Percentiles rank a stretch among this genome's conserved stretches.
Evolutionary conservation across 768 basidiomycete species (phyloP).

Genomic region (Rhodotorula sphaerocarpa): DNA sequence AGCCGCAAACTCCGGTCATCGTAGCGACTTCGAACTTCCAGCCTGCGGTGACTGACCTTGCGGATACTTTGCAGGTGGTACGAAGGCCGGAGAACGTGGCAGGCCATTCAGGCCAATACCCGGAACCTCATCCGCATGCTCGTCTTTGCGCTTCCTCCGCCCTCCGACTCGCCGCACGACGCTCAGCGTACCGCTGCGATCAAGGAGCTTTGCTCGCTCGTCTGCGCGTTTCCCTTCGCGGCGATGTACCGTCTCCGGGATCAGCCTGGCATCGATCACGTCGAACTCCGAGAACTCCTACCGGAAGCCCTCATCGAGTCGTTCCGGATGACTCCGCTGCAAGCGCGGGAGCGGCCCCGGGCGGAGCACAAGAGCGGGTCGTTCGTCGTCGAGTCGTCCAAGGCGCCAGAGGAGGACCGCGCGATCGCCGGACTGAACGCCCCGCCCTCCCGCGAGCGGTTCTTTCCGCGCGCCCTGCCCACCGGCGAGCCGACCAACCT

Average conservation of each 20-base stretch:
- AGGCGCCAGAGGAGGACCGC: constrained; percentile 15
- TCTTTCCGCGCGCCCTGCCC: constrained; percentile 4
- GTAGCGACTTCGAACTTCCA: no score
- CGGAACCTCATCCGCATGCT: constrained; percentile 29
- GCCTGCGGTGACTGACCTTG: no score
- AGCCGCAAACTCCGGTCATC: no score
- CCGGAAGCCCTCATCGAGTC: constrained; percentile 14
- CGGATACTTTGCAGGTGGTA: constrained; percentile 16
- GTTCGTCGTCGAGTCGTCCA: constrained; percentile 26
- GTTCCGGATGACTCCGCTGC: constrained; percentile 4
- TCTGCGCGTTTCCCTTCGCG: constrained; percentile 30
- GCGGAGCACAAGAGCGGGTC: constrained; percentile 1
- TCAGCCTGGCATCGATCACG: constrained; percentile 13
- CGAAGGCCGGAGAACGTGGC: constrained; percentile 31
- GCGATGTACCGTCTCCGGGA: constrained; percentile 33
- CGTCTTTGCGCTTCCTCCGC: constrained; percentile 20
- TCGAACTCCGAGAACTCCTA: constrained; percentile 17
- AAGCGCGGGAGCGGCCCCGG: constrained; percentile 8
- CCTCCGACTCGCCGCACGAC: neutral
- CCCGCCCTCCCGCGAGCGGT: neutral
- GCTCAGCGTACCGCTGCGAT: constrained; percentile 1
- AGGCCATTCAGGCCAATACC: constrained; percentile 14
- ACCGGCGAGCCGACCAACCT: constrained; percentile 26
- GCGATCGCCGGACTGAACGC: constrained; percentile 22
- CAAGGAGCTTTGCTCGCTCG: constrained; percentile 11